phyloP scores from a whole-genome alignment of 2,329 filamentous ascomycete genomes.

The Leptographium radiaticola region DNA sequence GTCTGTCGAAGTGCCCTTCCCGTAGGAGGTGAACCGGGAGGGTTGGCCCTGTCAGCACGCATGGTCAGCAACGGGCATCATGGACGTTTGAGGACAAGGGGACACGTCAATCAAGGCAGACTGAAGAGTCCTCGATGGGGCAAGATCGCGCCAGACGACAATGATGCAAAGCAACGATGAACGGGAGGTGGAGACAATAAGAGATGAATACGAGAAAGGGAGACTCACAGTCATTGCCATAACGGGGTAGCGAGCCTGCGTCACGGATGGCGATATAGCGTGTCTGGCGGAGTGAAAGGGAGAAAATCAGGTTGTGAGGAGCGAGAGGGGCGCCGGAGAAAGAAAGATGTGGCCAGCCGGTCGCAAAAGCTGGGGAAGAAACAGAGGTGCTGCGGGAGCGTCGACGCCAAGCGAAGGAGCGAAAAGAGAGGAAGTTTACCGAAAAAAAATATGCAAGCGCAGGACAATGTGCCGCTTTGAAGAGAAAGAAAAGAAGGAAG shows the following conservation, averaged over 20 bases:
- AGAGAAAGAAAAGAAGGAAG: neutral
- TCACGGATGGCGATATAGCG: neutral
- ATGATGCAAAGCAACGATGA: neutral
- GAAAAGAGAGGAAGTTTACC: constrained; percentile 1
- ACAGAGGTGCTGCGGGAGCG: neutral
- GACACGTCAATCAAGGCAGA: neutral
- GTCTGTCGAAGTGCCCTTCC: constrained; percentile 17
- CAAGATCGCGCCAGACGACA: neutral
- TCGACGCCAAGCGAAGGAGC: neutral
- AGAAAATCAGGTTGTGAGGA: neutral
- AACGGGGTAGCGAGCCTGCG: neutral
- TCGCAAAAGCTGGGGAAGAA: neutral
- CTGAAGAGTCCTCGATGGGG: neutral
- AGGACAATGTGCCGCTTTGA: neutral
- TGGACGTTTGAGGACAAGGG: neutral
- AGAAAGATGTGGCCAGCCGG: neutral
- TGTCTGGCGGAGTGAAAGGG: neutral
- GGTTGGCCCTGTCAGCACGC: constrained; percentile 19
- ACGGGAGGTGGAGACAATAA: neutral
- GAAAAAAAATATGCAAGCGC: too few relatives aligned
- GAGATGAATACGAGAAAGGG: neutral
- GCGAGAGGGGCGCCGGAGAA: neutral
- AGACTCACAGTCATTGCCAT: neutral
- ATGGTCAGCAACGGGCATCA: constrained; percentile 1
- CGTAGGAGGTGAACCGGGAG: constrained; percentile 25